These are phyloP conservation scores for Mediolabrus comicus DNA, from an alignment of 108 stramenopile species.

Conservation along the genomic window DNA sequence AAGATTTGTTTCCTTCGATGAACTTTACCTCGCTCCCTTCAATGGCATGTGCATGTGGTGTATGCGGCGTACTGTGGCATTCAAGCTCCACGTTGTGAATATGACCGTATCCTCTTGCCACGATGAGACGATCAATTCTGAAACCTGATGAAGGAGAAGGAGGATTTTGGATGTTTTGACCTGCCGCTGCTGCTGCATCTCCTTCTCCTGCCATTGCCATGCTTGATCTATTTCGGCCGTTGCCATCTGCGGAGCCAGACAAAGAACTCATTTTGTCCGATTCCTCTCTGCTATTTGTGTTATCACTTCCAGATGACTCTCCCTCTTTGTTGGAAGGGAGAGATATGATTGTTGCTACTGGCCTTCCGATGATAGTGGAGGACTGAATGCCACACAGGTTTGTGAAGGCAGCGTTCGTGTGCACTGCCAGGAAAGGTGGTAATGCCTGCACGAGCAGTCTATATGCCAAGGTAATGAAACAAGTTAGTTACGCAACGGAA, in stretches of 20 bases:
- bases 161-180: not conserved
- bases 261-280: conserved; percentile 20
- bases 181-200: conserved; percentile 2
- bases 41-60: conserved; percentile 1
- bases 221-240: conserved; percentile 24
- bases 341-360: conserved; percentile 42
- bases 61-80: conserved; percentile 28
- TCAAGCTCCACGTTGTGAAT: conserved; percentile 39
- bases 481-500: not conserved
- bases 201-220: not conserved
- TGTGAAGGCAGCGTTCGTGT: conserved; percentile 73
- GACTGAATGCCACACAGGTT: conserved; percentile 65
- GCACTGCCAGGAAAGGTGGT: conserved; percentile 60
- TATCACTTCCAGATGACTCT: conserved; percentile 23
- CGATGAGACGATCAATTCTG: conserved; percentile 57
- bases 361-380: conserved; percentile 58
- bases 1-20: conserved; percentile 4
- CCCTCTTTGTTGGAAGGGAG: conserved; percentile 26
- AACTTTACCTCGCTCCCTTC: conserved; percentile 36
- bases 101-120: conserved; percentile 56
- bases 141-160: conserved; percentile 1
- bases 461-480: not conserved
- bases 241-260: conserved; percentile 39
- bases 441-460: conserved; percentile 55
- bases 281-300: conserved; percentile 17